phyloP scores from a whole-genome alignment of 768 basidiomycete genomes.

The Boletus reticulatus region DNA sequence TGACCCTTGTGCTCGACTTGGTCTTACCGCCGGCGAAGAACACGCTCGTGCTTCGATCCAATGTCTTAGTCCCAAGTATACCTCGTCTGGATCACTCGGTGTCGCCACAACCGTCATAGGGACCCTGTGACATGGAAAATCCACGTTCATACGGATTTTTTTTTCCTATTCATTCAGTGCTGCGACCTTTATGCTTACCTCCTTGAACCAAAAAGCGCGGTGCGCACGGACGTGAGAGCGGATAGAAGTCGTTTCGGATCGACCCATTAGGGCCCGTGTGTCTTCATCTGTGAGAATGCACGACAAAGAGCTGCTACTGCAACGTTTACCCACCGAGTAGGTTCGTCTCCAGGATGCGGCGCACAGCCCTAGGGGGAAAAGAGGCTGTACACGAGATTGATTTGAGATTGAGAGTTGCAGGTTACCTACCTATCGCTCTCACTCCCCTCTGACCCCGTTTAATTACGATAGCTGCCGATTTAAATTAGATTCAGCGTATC shows the following conservation, averaged over 20 bases:
- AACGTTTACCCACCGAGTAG: neutral
- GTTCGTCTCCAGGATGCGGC: constrained; percentile 11
- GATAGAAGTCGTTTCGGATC: constrained; percentile 7
- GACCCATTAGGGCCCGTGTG: constrained; percentile 2
- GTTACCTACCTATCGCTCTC: neutral
- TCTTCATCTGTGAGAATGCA: neutral
- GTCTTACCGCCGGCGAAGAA: neutral
- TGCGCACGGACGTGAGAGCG: constrained; percentile 6
- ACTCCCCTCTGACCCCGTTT: constrained; percentile 10
- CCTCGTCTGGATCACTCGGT: neutral
- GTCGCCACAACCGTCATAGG: neutral
- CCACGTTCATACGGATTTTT: constrained; percentile 13
- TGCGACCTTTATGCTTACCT: neutral
- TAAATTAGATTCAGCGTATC: constrained; percentile 8
- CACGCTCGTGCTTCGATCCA: too few relatives aligned
- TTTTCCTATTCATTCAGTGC: neutral
- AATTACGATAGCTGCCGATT: constrained; percentile 5
- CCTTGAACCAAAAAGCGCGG: neutral
- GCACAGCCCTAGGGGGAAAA: constrained; percentile 9
- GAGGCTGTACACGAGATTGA: constrained; percentile 13
- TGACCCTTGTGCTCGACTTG: neutral
- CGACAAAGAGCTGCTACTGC: neutral
- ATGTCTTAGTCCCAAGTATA: neutral
- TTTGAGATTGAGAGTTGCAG: constrained; percentile 9
- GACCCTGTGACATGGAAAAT: neutral